Base-by-base conservation (phyloP, 2,329 filamentous ascomycete genomes). In the Monilinia fructicola region DNA sequence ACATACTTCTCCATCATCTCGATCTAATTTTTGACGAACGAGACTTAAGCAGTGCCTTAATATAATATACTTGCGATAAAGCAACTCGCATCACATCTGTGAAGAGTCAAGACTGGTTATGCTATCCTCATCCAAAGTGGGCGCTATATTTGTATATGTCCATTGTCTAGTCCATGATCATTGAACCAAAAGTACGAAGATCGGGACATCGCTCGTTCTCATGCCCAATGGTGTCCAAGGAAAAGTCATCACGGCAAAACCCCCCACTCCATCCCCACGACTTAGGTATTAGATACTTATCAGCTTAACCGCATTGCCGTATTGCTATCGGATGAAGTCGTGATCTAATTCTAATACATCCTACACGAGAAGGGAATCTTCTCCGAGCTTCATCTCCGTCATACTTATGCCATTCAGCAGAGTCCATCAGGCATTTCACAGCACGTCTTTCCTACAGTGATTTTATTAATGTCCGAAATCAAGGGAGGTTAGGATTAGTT, bases 361-460 rank as follows among this genome's bases (percentile, higher is more conserved):
- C n/a, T 52, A 61, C 16, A 50, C 44, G 44, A 50, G 44, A 50
- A 61, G 26, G 58, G 28, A 16, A 26, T 21, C 10, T 61, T 50
- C n/a, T 38, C 58, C 58, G 58, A 5, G 14, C 31, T 38, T 61
- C 58, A 61, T 61, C 14, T 61, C 58, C 44, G 58, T 50, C 58
- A 61, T 18, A 40, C n/a, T 40, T 40, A 26, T 52, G 44, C 28
- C 28, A 38, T 50, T 50, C 12, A 38, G 5, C 6, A 60, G 23
- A 35, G 16, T 38, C 35, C 42, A 59, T 48, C 56, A 44, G 18
- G 6, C 44, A 50, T 38, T 50, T 38, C 44, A 60, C 28, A 50
- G 14, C 28, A 35, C 12, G 21, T 7, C 28, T 38, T 28, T 60
- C 9, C 16, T 38, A 9, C 31, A 4, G 4, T 50, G 9, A 23